Conservation (phyloP, 139 green algal species). For the Tetradesmus lagerheimii region DNA sequence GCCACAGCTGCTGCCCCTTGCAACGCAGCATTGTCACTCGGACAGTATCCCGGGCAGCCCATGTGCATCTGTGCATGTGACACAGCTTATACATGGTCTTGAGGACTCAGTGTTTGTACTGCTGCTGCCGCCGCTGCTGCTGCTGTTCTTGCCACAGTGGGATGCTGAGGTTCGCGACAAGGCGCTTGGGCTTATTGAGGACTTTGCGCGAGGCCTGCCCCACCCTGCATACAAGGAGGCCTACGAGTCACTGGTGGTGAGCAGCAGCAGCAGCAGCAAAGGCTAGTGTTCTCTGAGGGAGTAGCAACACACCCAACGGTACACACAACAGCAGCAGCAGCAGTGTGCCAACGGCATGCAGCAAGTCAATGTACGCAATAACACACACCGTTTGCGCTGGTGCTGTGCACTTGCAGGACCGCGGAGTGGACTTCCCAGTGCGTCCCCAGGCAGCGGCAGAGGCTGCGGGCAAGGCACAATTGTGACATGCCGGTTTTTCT, state of each 20-base stretch:
- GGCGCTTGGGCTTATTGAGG: constrained; percentile 68
- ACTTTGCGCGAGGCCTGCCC: constrained; percentile 59
- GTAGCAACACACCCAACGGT: background rate
- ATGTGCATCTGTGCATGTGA: no score
- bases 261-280: constrained; percentile 11
- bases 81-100: no score
- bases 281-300: background rate
- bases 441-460: no score
- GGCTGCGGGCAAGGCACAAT: no score
- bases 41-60: no score
- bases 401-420: no score
- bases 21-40: background rate
- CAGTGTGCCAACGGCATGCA: no score
- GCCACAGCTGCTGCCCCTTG: background rate
- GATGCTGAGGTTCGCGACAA: constrained; percentile 71
- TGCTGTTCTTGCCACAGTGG: constrained; percentile 41
- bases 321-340: background rate
- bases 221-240: constrained; percentile 50
- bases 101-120: no score
- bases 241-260: constrained; percentile 56
- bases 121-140: background rate
- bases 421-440: no score
- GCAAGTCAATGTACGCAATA: no score
- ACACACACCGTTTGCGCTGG: no score
- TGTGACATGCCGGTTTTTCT: no score